Evolutionary conservation across 2,329 filamentous ascomycete species (phyloP), one percentile per base, ranked within the genome.

Genomic region (Trichoderma hamatum): DNA sequence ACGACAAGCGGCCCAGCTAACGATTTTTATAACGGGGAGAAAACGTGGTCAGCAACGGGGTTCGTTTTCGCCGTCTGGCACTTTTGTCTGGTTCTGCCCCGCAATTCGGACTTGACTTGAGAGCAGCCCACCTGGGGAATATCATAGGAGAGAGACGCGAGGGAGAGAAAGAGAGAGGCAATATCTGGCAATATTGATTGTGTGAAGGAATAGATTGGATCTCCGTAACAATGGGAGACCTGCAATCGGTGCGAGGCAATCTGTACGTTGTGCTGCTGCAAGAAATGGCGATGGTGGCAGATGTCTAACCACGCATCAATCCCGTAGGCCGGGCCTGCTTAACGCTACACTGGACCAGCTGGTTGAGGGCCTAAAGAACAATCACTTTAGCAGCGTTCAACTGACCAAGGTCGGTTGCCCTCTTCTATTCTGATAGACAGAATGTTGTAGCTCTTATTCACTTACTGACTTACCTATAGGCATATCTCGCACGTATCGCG

Each of bases 371-470:
- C 71, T 82, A 13, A 73, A 78, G 32, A 66, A 56, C 1, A 72
- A 75, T 11, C 72, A 75, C 0, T 80, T 82, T 62, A 79, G 78
- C 2, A 79, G 77, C 21, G 76, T 78, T 5, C 76, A 81, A 52
- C 74, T 82, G 2, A 76, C 79, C 36, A 76, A 76, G 63, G 73
- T 72, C 28, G 4, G 51, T 52, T 2, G 10, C 7, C 1, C 1
- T 1, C 36, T 3, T 36, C n/a, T n/a, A 49, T 21, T 1, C 65
- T 69, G n/a, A 70, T 19, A 13, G 3, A 70, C 24, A 14, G 9
- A 21, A 24, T 3, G 1, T 0, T 24, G 1, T 59, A 19, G 10
- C 28, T 52, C 30, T 59, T 24, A 36, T 13, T 36, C 13, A 14
- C 34, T 49, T 4, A 19, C n/a, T 32, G 16, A 19, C 6, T n/a